Base-by-base conservation (phyloP, 2,329 filamentous ascomycete species). In the Stenocarpella maydis region DNA sequence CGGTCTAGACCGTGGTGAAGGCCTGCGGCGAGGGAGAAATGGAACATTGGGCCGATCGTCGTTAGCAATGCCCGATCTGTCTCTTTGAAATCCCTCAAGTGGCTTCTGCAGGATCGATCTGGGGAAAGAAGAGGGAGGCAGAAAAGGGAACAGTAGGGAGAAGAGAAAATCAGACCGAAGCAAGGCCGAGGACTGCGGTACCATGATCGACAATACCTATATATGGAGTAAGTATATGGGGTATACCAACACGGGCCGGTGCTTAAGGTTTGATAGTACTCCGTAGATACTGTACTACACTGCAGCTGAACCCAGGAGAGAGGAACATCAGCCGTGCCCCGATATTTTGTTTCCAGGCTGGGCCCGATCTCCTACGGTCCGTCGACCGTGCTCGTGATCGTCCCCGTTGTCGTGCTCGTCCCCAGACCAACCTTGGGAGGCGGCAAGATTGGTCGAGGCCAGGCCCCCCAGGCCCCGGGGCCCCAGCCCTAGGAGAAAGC, bases 41-140 rank as follows among this genome's bases (percentile, higher is more conserved):
- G 58, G 58, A 45, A 49, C 43, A 63, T 37, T 37, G 58, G 41
- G 31, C 58, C 67, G 67, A 69, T 69, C 67, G 19, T 19, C 67
- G 50, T 66, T 60, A 55, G 60, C 60, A 69, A 65, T 69, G 34
- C 60, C 61, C 67, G 67, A 69, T 69, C 67, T 43, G 26, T 64
- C 41, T 50, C 24, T 41, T 47, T 15, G 24, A 8, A 37, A 21
- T 54, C 31, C 31, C 31, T 54, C 52, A 5, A 54, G 10, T 15
- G 47, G 47, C 47, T 26, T 24, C 24, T 9, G 12, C 37, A 24
- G 64, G 31, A 41, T 2, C 7, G 19, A 28, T 24, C n/a, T 10
- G 19, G 28, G 7, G 24, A 21, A 17, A 28, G 26, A 2, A 26
- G 21, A 34, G 31, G 9, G 31, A 9, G 9, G 9, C 4, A 17